Evolutionary conservation across 768 basidiomycete species (phyloP).

Genomic region (Pleurotus eryngii): DNA sequence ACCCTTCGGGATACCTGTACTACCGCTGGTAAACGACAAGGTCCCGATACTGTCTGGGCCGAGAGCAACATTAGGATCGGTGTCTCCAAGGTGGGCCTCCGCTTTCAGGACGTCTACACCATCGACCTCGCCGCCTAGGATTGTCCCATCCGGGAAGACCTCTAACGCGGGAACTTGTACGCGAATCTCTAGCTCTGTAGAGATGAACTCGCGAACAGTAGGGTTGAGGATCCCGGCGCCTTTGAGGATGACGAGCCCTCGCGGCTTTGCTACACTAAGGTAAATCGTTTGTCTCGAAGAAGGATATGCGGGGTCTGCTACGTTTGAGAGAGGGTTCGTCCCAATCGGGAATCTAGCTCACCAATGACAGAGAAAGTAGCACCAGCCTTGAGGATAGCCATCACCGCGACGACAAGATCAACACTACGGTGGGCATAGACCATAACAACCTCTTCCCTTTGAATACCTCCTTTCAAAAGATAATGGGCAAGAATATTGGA

Average conservation of each 20-base stretch:
- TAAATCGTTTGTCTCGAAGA: constrained; percentile 90
- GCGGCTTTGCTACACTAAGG: constrained; percentile 87
- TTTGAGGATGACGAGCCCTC: constrained; percentile 86
- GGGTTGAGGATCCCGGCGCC: constrained; percentile 83
- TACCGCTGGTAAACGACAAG: constrained; percentile 94
- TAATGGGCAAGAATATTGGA: constrained; percentile 90
- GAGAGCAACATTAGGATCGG: constrained; percentile 76
- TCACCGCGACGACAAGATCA: constrained; percentile 94
- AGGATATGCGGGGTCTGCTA: constrained; percentile 92
- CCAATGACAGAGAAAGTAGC: constrained; percentile 97
- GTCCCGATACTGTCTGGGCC: constrained; percentile 97
- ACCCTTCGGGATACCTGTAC: constrained; percentile 98
- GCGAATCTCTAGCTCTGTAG: constrained; percentile 75
- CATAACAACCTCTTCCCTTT: constrained; percentile 96
- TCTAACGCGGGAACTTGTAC: constrained; percentile 90
- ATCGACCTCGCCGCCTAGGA: constrained; percentile 57
- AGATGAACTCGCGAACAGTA: constrained; percentile 80
- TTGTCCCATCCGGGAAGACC: constrained; percentile 57
- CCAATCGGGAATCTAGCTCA: constrained; percentile 31
- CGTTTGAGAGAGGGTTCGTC: background rate
- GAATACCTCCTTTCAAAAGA: constrained; percentile 78
- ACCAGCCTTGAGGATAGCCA: constrained; percentile 94
- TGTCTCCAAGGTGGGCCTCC: constrained; percentile 52
- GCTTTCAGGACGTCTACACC: constrained; percentile 66
- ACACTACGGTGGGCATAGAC: constrained; percentile 96